phyloP scores from a whole-genome alignment of 2,329 filamentous ascomycete species.

The Zasmidium angulare region DNA sequence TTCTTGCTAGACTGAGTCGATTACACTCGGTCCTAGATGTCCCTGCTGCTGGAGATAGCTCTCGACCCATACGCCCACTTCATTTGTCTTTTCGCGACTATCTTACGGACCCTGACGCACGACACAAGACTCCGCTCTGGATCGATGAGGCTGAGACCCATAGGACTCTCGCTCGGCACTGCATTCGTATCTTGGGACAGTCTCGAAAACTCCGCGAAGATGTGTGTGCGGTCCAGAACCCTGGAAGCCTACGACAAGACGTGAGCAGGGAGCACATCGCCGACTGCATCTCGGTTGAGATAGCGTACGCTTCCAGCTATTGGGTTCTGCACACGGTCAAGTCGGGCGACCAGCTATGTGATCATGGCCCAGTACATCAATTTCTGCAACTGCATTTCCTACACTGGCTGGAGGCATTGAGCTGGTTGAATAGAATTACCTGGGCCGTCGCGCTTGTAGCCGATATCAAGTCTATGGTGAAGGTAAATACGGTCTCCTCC shows the following conservation, averaged over 20 bases:
- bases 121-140: slow-evolving; percentile 12
- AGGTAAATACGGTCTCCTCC: not conserved
- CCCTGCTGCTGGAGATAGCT: slow-evolving; percentile 13
- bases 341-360: slow-evolving; percentile 23
- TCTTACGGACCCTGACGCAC: slow-evolving; percentile 6
- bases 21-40: slow-evolving; percentile 30
- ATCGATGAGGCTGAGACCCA: slow-evolving; percentile 21
- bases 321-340: slow-evolving; percentile 40
- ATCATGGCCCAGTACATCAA: slow-evolving; percentile 29
- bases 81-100: slow-evolving; percentile 26
- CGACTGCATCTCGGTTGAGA: slow-evolving; percentile 27
- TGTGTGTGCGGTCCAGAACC: slow-evolving; percentile 1
- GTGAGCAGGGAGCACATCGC: slow-evolving; percentile 17
- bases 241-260: not conserved
- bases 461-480: not conserved
- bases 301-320: slow-evolving; percentile 44
- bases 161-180: slow-evolving; percentile 12
- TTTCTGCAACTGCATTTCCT: slow-evolving; percentile 44
- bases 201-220: not conserved
- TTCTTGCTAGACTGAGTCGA: slow-evolving; percentile 16
- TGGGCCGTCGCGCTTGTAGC: slow-evolving; percentile 14
- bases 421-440: slow-evolving; percentile 33
- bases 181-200: slow-evolving; percentile 11
- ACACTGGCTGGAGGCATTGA: slow-evolving; percentile 48
- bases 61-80: slow-evolving; percentile 20